A percentile compares a stretch with the other conserved stretches of the same genome.
Evolutionary conservation across 2,329 filamentous ascomycete genomes (phyloP).

Genomic region (Lasiodiplodia sp.): DNA sequence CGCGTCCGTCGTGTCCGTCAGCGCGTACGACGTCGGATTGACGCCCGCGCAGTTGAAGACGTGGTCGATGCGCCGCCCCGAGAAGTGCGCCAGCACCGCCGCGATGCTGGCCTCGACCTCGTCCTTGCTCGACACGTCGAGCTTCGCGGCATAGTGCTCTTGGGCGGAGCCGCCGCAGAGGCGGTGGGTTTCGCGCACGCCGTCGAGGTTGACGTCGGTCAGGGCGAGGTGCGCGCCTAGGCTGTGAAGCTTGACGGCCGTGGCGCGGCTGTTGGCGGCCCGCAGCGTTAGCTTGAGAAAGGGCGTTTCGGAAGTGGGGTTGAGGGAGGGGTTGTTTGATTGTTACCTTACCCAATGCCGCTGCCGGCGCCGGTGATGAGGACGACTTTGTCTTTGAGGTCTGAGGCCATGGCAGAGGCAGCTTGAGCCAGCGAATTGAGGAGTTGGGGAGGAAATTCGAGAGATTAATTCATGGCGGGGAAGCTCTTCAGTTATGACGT

Average conservation of each 20-base stretch:
- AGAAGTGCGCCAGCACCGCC: constrained; percentile 72
- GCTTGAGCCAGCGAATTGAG: not conserved
- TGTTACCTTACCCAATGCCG: constrained; percentile 75
- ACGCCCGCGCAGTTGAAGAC: constrained; percentile 98
- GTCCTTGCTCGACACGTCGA: constrained; percentile 88
- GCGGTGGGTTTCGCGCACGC: constrained; percentile 75
- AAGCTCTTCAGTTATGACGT: constrained; percentile 20
- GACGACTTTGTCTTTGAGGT: constrained; percentile 85
- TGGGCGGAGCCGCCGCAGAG: constrained; percentile 89
- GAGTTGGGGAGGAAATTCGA: not conserved
- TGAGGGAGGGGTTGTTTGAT: not conserved
- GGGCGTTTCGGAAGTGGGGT: not conserved
- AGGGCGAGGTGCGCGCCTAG: constrained; percentile 86
- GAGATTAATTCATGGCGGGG: not conserved
- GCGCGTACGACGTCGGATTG: constrained; percentile 85
- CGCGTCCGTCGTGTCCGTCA: constrained; percentile 94
- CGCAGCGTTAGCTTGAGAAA: constrained; percentile 2
- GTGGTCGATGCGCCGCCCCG: constrained; percentile 84
- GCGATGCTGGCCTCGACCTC: constrained; percentile 59
- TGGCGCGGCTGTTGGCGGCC: constrained; percentile 13
- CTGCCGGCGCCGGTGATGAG: constrained; percentile 88
- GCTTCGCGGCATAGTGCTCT: constrained; percentile 87
- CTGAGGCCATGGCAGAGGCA: constrained; percentile 36
- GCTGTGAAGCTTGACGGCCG: constrained; percentile 25
- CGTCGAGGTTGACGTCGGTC: constrained; percentile 91